phyloP scores from a whole-genome alignment of 1,284 basidiomycete species.

The Meripilus lineatus region DNA sequence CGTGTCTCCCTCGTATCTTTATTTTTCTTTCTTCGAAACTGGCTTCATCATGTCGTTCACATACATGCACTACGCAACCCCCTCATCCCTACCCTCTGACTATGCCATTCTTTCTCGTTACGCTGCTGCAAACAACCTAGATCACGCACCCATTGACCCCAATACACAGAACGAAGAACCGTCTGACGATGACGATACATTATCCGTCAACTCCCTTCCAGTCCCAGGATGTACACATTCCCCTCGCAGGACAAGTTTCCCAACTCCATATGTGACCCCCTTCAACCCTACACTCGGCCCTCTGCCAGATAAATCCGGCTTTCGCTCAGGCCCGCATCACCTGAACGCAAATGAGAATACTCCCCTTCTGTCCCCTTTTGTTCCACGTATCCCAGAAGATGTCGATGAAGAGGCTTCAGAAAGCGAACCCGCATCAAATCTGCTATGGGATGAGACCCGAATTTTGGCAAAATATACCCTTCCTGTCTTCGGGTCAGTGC shows the following conservation, averaged over 20 bases:
- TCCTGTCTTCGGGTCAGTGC: slow-evolving; percentile 61
- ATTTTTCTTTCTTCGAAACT: too few species aligned
- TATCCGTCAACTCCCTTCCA: slow-evolving; percentile 5
- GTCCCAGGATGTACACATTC: slow-evolving; percentile 2
- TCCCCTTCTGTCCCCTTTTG: slow-evolving; percentile 44
- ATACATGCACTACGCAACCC: slow-evolving; percentile 43
- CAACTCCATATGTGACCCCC: slow-evolving; percentile 26
- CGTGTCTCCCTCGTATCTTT: too few species aligned
- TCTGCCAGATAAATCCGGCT: slow-evolving; percentile 23
- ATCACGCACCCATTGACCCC: neutral
- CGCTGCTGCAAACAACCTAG: slow-evolving; percentile 26
- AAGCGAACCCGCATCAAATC: slow-evolving; percentile 14
- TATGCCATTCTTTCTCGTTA: slow-evolving; percentile 55
- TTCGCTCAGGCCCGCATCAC: slow-evolving; percentile 22
- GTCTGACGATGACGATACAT: slow-evolving; percentile 1
- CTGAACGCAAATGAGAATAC: slow-evolving; percentile 39
- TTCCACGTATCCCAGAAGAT: slow-evolving; percentile 41
- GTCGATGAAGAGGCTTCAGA: slow-evolving; percentile 14
- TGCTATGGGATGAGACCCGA: slow-evolving; percentile 56
- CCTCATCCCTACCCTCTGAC: slow-evolving; percentile 58
- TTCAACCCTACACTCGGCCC: slow-evolving; percentile 30
- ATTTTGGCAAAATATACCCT: slow-evolving; percentile 60
- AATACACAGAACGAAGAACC: slow-evolving; percentile 5
- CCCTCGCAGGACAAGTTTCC: slow-evolving; percentile 28
- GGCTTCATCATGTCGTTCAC: slow-evolving; percentile 34